Evolutionary conservation across 2,329 filamentous ascomycete genomes (phyloP), one percentile per base, ranked within the genome.

Genomic region (Macroventuria anomochaeta): DNA sequence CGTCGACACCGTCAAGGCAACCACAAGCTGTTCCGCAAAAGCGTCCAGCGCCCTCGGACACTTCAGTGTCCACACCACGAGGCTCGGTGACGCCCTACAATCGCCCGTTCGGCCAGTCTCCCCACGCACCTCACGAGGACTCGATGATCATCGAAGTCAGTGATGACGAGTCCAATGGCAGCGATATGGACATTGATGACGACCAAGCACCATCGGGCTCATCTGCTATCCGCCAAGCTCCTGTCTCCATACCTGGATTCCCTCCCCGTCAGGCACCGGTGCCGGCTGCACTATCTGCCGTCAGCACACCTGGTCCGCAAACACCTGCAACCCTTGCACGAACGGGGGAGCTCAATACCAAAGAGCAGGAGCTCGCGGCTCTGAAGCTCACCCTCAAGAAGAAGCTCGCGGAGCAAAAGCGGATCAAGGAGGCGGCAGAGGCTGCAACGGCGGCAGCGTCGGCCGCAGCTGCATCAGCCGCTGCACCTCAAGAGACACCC

Each of bases 61-160:
- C 89, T 55, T 83, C 85, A n/a, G 77, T 80, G 17, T 75, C 79
- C 0, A 68, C 75, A 12, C 58, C 62, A 11, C 59, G 52, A 12
- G 62, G 53, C 15, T 57, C 56, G 23, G 65, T 69, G 0, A 64
- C 70, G 2, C 65, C 74, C 1, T 70, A 71, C 13, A 90, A 89
- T 63, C 85, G 87, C 41, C 83, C 85, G 3, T 87, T 88, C 63
- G 84, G 83, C 11, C 84, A 87, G 37, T 80, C 79, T 39, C 79
- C 80, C 20, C 61, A 70, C 38, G 60, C 68, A 20, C 67, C 68
- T 41, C 77, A 82, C 44, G 81, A 87, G 20, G 81, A 86, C 42
- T 83, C 83, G 2, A 83, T 96, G 46, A 84, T 96, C 32, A 96
- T 96, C 62, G 85, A 96, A 60, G 88, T 96, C 32, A 96, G 91